phyloP scores from a whole-genome alignment of 1,284 basidiomycete species.

The Sutorius eximius region DNA sequence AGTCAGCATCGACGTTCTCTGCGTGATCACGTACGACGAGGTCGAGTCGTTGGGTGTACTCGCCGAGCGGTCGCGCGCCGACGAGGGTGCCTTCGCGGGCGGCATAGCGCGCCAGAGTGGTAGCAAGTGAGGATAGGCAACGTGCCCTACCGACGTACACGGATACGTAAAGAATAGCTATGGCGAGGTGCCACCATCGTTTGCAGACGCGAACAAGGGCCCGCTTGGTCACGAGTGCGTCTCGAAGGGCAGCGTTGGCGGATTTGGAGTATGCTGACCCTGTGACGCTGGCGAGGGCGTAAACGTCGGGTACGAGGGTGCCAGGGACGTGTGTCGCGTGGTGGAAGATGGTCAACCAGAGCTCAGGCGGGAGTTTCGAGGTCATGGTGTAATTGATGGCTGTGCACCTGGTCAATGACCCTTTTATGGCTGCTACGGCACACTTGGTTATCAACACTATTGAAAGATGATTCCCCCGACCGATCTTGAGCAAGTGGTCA shows the following conservation, averaged over 20 bases:
- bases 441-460: too few species aligned
- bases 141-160: conserved; percentile 29
- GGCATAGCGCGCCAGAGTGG: conserved; percentile 19
- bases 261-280: conserved; percentile 9
- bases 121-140: conserved; percentile 26
- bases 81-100: conserved; percentile 6
- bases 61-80: conserved; percentile 23
- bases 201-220: conserved; percentile 41
- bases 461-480: conserved; percentile 39
- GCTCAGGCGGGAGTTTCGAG: conserved; percentile 36
- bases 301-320: conserved; percentile 28
- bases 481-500: conserved; percentile 60
- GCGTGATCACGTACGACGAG: conserved; percentile 31
- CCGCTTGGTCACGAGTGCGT: conserved; percentile 34
- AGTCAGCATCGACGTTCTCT: conserved; percentile 2
- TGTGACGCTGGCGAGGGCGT: conserved; percentile 17
- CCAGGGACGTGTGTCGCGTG: conserved; percentile 33
- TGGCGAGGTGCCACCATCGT: conserved; percentile 38
- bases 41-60: conserved; percentile 37
- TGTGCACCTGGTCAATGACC: not conserved
- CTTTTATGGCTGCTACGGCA: too few species aligned
- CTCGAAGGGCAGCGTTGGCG: conserved; percentile 12
- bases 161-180: conserved; percentile 34
- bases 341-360: conserved; percentile 38
- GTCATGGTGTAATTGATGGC: not conserved